phyloP scores from a whole-genome alignment of 192 early-diverging fungal genomes.

The Linnemannia schmuckeri region DNA sequence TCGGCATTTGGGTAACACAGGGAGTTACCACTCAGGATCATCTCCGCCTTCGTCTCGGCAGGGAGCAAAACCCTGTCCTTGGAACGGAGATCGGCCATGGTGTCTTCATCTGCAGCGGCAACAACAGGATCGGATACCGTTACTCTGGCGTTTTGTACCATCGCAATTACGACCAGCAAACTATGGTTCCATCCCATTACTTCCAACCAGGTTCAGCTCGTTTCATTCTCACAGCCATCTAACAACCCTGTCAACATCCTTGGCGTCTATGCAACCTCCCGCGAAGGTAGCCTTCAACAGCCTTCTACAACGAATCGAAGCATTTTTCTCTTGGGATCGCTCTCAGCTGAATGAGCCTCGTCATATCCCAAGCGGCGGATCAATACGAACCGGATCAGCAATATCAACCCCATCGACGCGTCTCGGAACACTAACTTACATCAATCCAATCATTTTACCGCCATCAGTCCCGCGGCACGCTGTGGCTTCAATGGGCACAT shows the following conservation, averaged over 20 bases:
- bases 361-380: background rate
- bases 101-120: conserved; percentile 31
- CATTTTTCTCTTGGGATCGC: background rate
- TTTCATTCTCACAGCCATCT: background rate
- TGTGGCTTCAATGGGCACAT: background rate
- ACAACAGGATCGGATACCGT: conserved; percentile 7
- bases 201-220: background rate
- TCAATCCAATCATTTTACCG: background rate
- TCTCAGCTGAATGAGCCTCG: background rate
- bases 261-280: conserved; percentile 1
- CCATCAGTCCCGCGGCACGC: background rate
- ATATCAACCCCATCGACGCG: background rate
- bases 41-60: background rate
- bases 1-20: background rate
- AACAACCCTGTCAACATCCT: background rate
- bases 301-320: conserved; percentile 5
- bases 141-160: conserved; percentile 26
- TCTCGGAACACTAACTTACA: background rate
- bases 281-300: background rate
- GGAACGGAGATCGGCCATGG: conserved; percentile 43
- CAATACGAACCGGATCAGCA: background rate
- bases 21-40: background rate
- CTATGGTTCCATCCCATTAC: background rate
- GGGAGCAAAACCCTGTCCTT: conserved; percentile 26
- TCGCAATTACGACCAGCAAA: background rate